A percentile compares a stretch with the other conserved stretches of the same genome.
Evolutionary conservation across 2,329 filamentous ascomycete genomes (phyloP).

Genomic region (Sporothrix pseudoabietina): DNA sequence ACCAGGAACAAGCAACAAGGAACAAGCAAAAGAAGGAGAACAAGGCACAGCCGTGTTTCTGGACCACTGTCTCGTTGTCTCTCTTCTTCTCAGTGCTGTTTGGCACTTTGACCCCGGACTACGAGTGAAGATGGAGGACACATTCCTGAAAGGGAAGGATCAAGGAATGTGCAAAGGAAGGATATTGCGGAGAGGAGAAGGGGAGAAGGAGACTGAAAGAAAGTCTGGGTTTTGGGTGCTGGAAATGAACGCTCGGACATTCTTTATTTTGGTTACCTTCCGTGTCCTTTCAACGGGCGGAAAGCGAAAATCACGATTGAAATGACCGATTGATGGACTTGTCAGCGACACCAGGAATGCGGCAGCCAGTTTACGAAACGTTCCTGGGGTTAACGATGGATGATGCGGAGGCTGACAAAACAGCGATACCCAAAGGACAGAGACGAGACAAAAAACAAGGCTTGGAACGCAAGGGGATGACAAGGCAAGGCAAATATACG

Average conservation of each 20-base stretch:
- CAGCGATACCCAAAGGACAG: background rate
- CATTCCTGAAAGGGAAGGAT: slow-evolving; percentile 20
- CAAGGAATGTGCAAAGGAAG: slow-evolving; percentile 15
- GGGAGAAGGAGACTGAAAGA: background rate
- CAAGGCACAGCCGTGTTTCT: background rate
- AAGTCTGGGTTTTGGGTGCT: no score
- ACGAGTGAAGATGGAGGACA: background rate
- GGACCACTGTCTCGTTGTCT: background rate
- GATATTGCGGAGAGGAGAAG: background rate
- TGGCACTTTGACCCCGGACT: background rate
- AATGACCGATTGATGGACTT: background rate
- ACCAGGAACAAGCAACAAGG: background rate
- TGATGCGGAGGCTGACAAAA: slow-evolving; percentile 13
- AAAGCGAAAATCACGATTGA: background rate
- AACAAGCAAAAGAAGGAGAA: slow-evolving; percentile 4
- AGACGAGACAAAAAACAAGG: background rate
- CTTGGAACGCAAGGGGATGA: background rate
- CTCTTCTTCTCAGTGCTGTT: background rate
- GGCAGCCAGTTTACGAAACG: background rate
- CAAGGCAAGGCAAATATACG: background rate
- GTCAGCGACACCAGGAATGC: background rate
- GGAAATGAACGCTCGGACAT: slow-evolving; percentile 8
- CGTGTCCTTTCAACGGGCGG: background rate
- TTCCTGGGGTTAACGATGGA: background rate
- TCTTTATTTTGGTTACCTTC: background rate